Evolutionary conservation across 164 flowering plant species (phyloP), one percentile per base, ranked within the genome.

Genomic region (Berberis vulgaris): DNA sequence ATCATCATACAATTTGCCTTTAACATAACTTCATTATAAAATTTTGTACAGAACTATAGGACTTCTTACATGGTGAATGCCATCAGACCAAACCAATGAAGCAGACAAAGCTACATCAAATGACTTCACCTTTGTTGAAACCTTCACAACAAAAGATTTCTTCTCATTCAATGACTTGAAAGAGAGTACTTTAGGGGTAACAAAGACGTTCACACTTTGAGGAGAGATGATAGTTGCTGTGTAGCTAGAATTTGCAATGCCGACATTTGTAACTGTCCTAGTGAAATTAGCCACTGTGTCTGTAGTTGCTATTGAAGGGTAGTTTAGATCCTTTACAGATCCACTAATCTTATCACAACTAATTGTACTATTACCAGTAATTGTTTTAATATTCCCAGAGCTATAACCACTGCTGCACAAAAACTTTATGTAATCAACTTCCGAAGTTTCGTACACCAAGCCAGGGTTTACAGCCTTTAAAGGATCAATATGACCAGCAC

Each of bases 261-360:
- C 88, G 13, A 84, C 84, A 45, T 82, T 80, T 2, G 80, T 82
- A 3, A 80, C 88, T 6, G 72, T 77, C 66, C 88, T 71, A 0
- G 41, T 3, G 42, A 78, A 81, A 0, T n/a, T 13, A 0, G 65
- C 49, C 0, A 4, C 39, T 59, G 6, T 43, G 43, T 11, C 72
- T 6, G 26, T 46, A 78, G 74, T 2, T 65, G n/a, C 5, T 70
- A 82, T 61, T 6, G 84, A 72, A 41, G 88, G 84, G 59, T 82
- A 80, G 69, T 84, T 84, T 57, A 80, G 73, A 67, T 76, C 71
- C 46, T 3, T 67, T 0, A 53, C 39, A 3, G 62, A 26, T 26
- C 13, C 54, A 26, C 41, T 55, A 2, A 3, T 6, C 0, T 6
- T 47, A 12, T 60, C 43, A 0, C 80, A 71, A 40, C 83, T 80